A percentile compares a stretch with the other conserved stretches of the same genome.
Evolutionary conservation across 2,329 filamentous ascomycete genomes (phyloP).

Genomic region (Fusarium foetens): DNA sequence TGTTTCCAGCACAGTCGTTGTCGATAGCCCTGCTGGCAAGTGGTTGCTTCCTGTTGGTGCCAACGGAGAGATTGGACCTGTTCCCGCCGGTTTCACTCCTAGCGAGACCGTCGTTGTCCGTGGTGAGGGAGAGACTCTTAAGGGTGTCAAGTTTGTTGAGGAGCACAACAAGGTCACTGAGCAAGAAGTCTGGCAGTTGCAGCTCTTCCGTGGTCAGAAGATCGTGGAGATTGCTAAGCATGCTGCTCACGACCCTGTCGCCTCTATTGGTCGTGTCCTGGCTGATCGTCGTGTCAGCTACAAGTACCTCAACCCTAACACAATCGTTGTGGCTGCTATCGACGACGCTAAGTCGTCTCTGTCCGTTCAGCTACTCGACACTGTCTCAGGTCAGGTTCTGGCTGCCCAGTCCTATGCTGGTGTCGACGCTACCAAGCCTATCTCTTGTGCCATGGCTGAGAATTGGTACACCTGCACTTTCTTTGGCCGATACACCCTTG

Average conservation of each 20-base stretch:
- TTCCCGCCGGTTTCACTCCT: conserved; percentile 59
- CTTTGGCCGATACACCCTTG: conserved; percentile 68
- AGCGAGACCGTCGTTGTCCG: conserved; percentile 66
- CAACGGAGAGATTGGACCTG: conserved; percentile 59
- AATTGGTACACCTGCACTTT: conserved; percentile 96
- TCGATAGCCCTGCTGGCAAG: conserved; percentile 63
- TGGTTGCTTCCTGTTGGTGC: conserved; percentile 65
- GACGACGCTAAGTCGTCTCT: conserved; percentile 68
- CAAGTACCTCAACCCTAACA: conserved; percentile 94
- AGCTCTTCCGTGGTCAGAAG: conserved; percentile 71
- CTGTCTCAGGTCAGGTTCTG: conserved; percentile 83
- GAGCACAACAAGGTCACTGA: conserved; percentile 55
- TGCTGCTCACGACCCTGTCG: conserved; percentile 83
- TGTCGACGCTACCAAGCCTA: conserved; percentile 77
- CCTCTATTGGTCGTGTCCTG: conserved; percentile 93
- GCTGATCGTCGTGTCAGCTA: conserved; percentile 94
- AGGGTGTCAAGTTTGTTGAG: conserved; percentile 63
- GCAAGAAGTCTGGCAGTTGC: conserved; percentile 77
- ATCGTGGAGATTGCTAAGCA: conserved; percentile 75
- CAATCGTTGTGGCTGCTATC: conserved; percentile 77
- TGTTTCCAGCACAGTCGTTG: conserved; percentile 58
- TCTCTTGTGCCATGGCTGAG: conserved; percentile 84
- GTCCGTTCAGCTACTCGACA: conserved; percentile 84
- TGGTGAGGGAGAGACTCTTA: conserved; percentile 59
- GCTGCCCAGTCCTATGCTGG: conserved; percentile 75